Evolutionary conservation across 1,284 basidiomycete genomes (phyloP).

Genomic region (Marasmius sp.): DNA sequence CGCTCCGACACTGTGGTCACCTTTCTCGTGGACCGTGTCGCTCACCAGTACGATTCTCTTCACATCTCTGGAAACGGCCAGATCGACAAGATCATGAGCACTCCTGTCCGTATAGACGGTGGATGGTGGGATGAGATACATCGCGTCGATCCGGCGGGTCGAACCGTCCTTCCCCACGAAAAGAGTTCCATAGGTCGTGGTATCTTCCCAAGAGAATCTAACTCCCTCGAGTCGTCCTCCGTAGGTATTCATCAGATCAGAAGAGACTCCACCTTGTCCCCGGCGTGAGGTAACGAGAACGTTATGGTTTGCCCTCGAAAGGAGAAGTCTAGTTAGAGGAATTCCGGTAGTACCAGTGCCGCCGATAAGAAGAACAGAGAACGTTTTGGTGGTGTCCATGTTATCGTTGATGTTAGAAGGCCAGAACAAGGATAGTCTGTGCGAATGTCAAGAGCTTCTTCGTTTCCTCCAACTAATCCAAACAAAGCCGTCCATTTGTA

Average conservation of each 20-base stretch:
- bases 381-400: conserved; percentile 8
- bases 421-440: no score
- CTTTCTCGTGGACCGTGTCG: not conserved
- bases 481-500: no score
- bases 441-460: no score
- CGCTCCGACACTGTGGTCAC: not conserved
- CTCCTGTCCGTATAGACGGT: not conserved
- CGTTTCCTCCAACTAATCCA: no score
- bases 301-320: not conserved
- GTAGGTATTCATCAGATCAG: not conserved
- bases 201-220: not conserved
- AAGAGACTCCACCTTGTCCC: not conserved
- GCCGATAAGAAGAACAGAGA: not conserved
- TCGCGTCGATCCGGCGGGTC: not conserved
- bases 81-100: not conserved
- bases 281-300: not conserved
- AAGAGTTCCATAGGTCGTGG: not conserved
- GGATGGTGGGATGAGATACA: not conserved
- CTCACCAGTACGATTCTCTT: not conserved
- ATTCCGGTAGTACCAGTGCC: not conserved
- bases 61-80: not conserved
- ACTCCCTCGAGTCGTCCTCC: not conserved
- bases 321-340: not conserved
- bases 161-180: not conserved
- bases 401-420: no score